A percentile compares a stretch with the other conserved stretches of the same genome.
Evolutionary conservation across 2,329 filamentous ascomycete genomes (phyloP).

Genomic region (Colletotrichum sp.): DNA sequence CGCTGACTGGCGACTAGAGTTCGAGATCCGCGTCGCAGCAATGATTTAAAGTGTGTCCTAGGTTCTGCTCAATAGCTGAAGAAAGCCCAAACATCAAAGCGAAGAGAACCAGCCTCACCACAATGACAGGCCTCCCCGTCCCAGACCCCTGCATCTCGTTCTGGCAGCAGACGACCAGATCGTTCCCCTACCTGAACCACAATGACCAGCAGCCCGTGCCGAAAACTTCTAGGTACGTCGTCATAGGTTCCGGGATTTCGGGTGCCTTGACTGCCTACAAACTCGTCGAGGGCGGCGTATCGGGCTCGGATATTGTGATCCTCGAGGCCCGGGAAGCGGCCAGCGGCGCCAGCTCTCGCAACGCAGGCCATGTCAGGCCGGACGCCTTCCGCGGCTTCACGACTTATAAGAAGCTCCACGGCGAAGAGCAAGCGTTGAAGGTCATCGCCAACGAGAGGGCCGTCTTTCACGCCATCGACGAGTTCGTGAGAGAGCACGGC

Average conservation of each 20-base stretch:
- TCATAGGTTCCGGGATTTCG: conserved; percentile 48
- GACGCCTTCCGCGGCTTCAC: conserved; percentile 53
- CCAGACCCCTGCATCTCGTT: conserved; percentile 25
- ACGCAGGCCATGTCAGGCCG: conserved; percentile 49
- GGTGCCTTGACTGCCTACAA: conserved; percentile 45
- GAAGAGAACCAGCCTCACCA: neutral
- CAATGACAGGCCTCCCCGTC: neutral
- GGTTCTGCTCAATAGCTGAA: neutral
- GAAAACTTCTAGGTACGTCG: conserved; percentile 33
- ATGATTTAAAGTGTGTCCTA: neutral
- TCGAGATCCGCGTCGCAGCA: neutral
- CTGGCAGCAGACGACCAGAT: conserved; percentile 47
- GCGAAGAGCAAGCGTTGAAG: neutral
- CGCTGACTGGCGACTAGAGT: neutral
- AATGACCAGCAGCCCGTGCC: conserved; percentile 37
- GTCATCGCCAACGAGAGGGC: neutral
- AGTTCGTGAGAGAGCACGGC: conserved; percentile 44
- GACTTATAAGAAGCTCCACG: neutral
- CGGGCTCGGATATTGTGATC: conserved; percentile 38
- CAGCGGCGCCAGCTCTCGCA: conserved; percentile 47
- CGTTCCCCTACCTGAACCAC: conserved; percentile 43
- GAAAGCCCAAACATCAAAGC: neutral
- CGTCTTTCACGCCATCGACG: conserved; percentile 37
- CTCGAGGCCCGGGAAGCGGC: conserved; percentile 49
- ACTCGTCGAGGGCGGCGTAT: conserved; percentile 36